Conservation (phyloP, 2,329 filamentous ascomycete genomes). For the Hypoxylon sp. region DNA sequence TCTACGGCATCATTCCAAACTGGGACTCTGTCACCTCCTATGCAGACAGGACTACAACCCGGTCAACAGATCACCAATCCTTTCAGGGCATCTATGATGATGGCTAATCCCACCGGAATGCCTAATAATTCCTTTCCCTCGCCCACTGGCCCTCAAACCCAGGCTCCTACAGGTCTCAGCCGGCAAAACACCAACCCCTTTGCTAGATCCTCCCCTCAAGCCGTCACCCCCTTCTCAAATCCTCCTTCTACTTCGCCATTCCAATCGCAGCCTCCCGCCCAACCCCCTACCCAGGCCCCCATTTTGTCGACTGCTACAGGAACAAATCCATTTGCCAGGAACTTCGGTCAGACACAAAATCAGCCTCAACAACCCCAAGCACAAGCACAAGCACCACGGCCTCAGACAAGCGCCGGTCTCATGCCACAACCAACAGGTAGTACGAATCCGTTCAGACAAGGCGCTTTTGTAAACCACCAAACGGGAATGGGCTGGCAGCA, state of each 20-base stretch:
- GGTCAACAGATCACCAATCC: slow-evolving; percentile 84
- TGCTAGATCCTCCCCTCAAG: slow-evolving; percentile 73
- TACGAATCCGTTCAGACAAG: slow-evolving; percentile 96
- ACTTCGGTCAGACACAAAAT: slow-evolving; percentile 56
- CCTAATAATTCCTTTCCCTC: slow-evolving; percentile 58
- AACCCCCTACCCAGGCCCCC: slow-evolving; percentile 57
- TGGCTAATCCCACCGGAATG: slow-evolving; percentile 68
- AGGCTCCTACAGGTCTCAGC: slow-evolving; percentile 53
- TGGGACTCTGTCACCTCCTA: slow-evolving; percentile 59
- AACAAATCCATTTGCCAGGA: slow-evolving; percentile 72
- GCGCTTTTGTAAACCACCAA: slow-evolving; percentile 87
- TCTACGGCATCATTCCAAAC: slow-evolving; percentile 66
- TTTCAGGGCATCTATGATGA: slow-evolving; percentile 92
- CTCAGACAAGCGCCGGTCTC: slow-evolving; percentile 65
- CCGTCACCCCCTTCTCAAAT: slow-evolving; percentile 56
- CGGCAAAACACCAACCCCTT: slow-evolving; percentile 90
- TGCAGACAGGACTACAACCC: slow-evolving; percentile 60
- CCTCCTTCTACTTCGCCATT: slow-evolving; percentile 60
- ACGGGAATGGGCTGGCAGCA: slow-evolving; percentile 93
- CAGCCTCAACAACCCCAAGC: slow-evolving; percentile 54
- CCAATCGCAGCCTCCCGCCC: slow-evolving; percentile 59
- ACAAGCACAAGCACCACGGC: slow-evolving; percentile 56
- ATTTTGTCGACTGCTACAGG: slow-evolving; percentile 67
- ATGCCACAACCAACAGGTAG: slow-evolving; percentile 85
- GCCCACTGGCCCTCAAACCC: slow-evolving; percentile 59